A percentile compares a stretch with the other conserved stretches of the same genome.
phyloP scores from a whole-genome alignment of 208 protist species.

The Porcisia hertigi region DNA sequence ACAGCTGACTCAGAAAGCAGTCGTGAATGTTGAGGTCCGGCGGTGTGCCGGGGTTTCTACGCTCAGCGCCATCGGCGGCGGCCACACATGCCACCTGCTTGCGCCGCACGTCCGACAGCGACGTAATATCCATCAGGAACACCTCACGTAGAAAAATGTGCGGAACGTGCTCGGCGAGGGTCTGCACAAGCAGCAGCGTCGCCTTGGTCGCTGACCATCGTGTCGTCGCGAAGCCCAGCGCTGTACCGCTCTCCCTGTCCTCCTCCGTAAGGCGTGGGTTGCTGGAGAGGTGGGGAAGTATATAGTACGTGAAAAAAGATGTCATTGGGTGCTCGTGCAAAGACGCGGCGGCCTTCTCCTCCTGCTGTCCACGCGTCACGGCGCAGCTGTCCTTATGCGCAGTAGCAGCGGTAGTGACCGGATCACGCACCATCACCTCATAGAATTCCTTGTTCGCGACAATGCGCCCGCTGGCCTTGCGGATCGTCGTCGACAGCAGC shows the following conservation, averaged over 20 bases:
- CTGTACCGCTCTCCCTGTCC: conserved; percentile 31
- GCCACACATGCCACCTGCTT: conserved; percentile 5
- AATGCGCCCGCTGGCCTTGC: conserved; percentile 29
- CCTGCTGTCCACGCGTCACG: conserved; percentile 16
- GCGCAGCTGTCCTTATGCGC: conserved; percentile 6
- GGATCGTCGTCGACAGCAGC: conserved; percentile 44
- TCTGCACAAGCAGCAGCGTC: conserved; percentile 53
- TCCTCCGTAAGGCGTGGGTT: conserved; percentile 40
- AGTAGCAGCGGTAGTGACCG: conserved; percentile 1
- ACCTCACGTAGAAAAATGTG: conserved; percentile 54
- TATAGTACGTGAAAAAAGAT: conserved; percentile 53
- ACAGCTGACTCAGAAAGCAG: conserved; percentile 51
- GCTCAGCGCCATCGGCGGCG: background rate
- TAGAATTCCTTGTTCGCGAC: conserved; percentile 20
- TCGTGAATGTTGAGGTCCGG: conserved; percentile 43
- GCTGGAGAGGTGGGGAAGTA: conserved; percentile 46
- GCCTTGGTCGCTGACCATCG: conserved; percentile 56
- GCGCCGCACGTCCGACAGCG: conserved; percentile 16
- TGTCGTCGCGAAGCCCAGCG: conserved; percentile 33
- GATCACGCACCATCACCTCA: conserved; percentile 19
- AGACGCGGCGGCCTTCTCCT: conserved; percentile 17
- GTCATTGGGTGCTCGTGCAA: conserved; percentile 21
- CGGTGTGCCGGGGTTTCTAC: conserved; percentile 24
- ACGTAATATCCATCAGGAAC: conserved; percentile 29
- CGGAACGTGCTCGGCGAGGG: conserved; percentile 47